phyloP scores from a whole-genome alignment of 129 eudicot species.

The Flaveria ramosissima region DNA sequence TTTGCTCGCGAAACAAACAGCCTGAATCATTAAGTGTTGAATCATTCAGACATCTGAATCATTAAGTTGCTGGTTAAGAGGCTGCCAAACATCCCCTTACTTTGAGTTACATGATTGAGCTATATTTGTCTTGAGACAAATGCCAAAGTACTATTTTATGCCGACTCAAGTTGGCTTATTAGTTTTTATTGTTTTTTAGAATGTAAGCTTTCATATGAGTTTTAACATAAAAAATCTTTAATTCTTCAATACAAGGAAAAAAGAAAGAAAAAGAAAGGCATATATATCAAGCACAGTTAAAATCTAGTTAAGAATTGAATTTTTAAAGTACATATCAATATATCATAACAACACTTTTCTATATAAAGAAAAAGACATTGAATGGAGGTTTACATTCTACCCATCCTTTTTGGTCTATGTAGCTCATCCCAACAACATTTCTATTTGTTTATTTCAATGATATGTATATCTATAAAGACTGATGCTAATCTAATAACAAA shows the following conservation, averaged over 20 bases:
- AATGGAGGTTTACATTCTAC: neutral
- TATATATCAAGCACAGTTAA: neutral
- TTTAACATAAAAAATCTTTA: neutral
- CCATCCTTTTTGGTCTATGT: neutral
- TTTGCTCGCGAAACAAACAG: no score
- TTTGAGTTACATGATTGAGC: no score
- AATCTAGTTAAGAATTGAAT: neutral
- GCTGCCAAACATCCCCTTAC: no score
- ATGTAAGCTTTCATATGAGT: no score
- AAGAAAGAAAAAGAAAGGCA: neutral
- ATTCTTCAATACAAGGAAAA: neutral
- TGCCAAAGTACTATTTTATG: no score
- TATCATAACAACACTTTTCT: constrained; percentile 2
- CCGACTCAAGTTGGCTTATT: no score
- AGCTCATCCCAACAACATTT: neutral
- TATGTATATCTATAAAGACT: neutral
- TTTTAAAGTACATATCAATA: neutral
- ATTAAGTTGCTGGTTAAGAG: no score
- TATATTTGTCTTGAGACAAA: no score
- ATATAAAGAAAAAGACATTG: neutral
- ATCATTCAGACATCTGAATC: no score
- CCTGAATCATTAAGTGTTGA: no score
- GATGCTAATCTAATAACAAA: neutral
- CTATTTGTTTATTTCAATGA: neutral
- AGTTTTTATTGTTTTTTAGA: no score